Base-by-base conservation (phyloP, 768 basidiomycete species). In the Sistotremastrum niveocremeum region DNA sequence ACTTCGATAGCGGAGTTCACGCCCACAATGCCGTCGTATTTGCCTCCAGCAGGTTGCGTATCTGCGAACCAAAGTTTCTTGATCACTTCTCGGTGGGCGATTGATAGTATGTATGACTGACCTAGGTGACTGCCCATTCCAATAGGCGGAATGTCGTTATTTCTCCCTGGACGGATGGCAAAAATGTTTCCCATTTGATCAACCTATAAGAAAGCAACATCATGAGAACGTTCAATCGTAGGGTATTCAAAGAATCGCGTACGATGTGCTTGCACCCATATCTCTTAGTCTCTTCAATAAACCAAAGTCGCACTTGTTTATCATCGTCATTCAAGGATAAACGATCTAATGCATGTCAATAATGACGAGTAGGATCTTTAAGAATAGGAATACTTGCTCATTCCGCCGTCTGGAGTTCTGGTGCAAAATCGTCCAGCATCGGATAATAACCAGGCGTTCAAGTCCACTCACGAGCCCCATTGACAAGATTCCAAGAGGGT, bases 1-100 rank as follows among this genome's bases (percentile, higher is more conserved):
- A 45, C 53, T 45, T 54, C 53, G 28, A 54, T 35, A 8, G 44
- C 53, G 12, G 52, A 43, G 12, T 50, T 34, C 1, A 54, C 52
- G 31, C 53, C 53, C 20, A 54, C 36, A 34, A 54, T 49, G 10
- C 53, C 53, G 46, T 54, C 53, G 41, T 54, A 54, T 41, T 46
- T 53, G 7, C 53, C 53, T n/a, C 53, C 53, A 20, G 52, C 44
- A 4, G 53, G 53, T 30, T 54, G 53, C 7, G 53, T 54, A 46
- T 54, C 53, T 20, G 20, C 20, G 20, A 20, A 20, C 20, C 20
- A 20, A 20, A 20, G 20, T 20, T 20, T 20, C 1, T 20, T 20
- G 20, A 20, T 20, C 20, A 20, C 20, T 20, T 20, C 20, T 20
- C 20, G 20, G 20, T 20, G 20, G 20, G 20, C 20, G 20, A 20